Percentiles rank a stretch among this genome's conserved stretches.
phyloP scores from a whole-genome alignment of 2,329 filamentous ascomycete species.

The Fusarium brachygibbosum region DNA sequence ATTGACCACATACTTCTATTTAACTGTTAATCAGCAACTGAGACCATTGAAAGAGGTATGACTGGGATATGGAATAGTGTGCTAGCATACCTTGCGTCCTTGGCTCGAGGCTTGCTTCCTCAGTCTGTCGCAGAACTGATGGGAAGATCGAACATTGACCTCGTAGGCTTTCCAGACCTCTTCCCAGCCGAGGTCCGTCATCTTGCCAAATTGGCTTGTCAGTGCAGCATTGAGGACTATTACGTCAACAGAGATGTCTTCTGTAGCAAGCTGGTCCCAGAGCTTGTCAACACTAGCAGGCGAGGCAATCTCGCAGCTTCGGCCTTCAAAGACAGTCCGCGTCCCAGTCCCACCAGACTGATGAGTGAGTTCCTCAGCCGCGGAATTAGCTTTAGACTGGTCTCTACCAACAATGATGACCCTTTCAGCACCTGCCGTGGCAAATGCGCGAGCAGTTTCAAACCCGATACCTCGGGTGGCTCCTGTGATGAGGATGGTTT shows the following conservation, averaged over 20 bases:
- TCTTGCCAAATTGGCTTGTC: neutral
- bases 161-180: conserved; percentile 4
- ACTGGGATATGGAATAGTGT: neutral
- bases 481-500: conserved; percentile 2
- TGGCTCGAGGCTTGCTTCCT: neutral
- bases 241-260: neutral
- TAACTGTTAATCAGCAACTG: neutral
- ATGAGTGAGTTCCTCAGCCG: neutral
- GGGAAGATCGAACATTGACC: neutral
- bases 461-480: conserved; percentile 1
- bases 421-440: neutral
- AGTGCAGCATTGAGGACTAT: conserved; percentile 3
- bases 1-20: conserved; percentile 3
- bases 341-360: neutral
- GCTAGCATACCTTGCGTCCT: neutral
- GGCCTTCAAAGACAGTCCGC: neutral
- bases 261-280: neutral
- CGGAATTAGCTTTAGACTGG: neutral
- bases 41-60: rapidly evolving
- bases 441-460: neutral
- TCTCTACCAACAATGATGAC: neutral
- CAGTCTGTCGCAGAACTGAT: neutral
- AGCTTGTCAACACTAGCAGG: neutral
- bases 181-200: conserved; percentile 2
- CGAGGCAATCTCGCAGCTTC: neutral